Base-by-base conservation (phyloP, 768 basidiomycete species). In the Amanita muscaria region DNA sequence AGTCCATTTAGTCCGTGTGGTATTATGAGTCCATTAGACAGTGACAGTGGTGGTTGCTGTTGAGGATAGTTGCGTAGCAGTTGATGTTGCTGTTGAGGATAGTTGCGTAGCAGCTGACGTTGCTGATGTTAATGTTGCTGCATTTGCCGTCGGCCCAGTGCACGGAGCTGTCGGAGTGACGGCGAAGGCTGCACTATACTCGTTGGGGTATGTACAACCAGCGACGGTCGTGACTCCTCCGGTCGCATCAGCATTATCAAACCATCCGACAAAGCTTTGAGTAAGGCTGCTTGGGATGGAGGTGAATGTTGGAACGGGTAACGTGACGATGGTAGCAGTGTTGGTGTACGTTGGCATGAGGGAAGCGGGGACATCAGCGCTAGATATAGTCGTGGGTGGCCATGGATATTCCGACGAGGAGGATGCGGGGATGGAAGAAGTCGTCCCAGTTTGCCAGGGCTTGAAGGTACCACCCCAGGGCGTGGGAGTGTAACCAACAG, bases 361-460 rank as follows among this genome's bases (percentile, higher is more conserved):
- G 14, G 68, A 51, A 32, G 67, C 59, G 18, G 68, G 64, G 47
- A 60, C 40, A 19, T 65, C 67, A 5, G 60, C 69, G 46, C 63
- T 63, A 35, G 62, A 63, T 45, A 82, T 67, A 18, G 65, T 57
- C 14, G 71, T 52, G 6, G 80, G 81, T 11, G 81, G 82, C 79
- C 79, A 83, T 22, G 64, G 56, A 33, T 58, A 64, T 23, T 60
- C 52, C 1, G 56, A 46, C 59, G 68, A 15, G 61, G 60, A 29
- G 68, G 61, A 37, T 4, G 56, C 53, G 3, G 63, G 59, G 51
- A 80, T 76, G 29, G 68, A 68, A 15, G 76, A 73, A 5, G 68
- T 47, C 21, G 76, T 79, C 24, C 82, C 83, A 24, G 79, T 80
- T 56, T 76, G 72, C 67, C 73, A 78, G 0, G 77, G 44, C 24